These are phyloP conservation scores for Colletotrichum sp. DNA, from an alignment of 2,329 filamentous ascomycete species.

Conservation along the genomic window DNA sequence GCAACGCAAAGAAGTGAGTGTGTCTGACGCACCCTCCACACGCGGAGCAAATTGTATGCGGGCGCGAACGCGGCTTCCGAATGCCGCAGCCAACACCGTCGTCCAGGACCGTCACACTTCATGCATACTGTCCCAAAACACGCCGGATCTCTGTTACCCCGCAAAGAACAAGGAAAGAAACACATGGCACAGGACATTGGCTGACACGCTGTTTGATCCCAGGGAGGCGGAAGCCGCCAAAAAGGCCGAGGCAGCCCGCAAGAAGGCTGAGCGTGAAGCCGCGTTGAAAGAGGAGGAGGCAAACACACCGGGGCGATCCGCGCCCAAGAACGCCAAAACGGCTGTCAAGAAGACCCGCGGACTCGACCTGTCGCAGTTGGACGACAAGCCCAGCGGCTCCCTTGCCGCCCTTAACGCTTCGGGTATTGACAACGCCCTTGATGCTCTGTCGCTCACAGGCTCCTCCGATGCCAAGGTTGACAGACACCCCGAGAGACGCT, in stretches of 20 bases:
- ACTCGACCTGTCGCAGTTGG: slow-evolving; percentile 78
- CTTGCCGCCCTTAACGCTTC: slow-evolving; percentile 74
- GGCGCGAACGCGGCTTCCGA: neutral
- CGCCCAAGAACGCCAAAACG: slow-evolving; percentile 71
- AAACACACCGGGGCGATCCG: slow-evolving; percentile 58
- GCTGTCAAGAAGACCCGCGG: slow-evolving; percentile 74
- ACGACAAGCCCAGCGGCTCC: slow-evolving; percentile 48
- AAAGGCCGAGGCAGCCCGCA: slow-evolving; percentile 80
- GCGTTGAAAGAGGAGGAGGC: slow-evolving; percentile 84
- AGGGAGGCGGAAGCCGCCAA: slow-evolving; percentile 87
- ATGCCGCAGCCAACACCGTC: neutral
- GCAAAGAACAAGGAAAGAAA: neutral
- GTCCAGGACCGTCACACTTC: neutral
- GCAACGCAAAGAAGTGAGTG: slow-evolving; percentile 82
- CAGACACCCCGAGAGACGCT: slow-evolving; percentile 85
- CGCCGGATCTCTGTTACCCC: neutral
- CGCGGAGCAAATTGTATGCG: neutral
- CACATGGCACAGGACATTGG: neutral
- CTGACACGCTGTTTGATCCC: slow-evolving; percentile 9
- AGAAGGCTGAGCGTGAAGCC: slow-evolving; percentile 92
- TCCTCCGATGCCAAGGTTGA: slow-evolving; percentile 74
- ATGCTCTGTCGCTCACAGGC: slow-evolving; percentile 75
- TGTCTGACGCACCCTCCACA: neutral
- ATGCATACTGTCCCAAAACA: neutral
- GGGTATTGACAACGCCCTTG: slow-evolving; percentile 92